Evolutionary conservation across 2,329 filamentous ascomycete genomes (phyloP), one percentile per base, ranked within the genome.

Genomic region (Aspergillus tubingensis): DNA sequence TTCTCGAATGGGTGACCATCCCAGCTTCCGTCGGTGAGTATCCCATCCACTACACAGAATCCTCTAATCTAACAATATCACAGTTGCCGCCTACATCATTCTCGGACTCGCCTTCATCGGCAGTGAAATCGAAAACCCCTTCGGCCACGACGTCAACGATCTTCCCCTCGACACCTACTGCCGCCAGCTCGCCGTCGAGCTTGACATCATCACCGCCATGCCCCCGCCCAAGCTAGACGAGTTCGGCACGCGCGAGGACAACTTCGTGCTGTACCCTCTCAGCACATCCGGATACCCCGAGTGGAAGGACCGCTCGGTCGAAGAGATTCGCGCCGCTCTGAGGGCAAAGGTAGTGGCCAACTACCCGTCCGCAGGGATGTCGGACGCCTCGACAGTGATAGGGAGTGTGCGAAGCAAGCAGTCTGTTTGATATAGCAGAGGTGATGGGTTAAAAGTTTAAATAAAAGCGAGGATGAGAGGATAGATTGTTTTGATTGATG

Each of bases 61-160:
- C 25, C 27, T 6, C 59, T 65, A 60, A 62, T 41, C 60, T 62
- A 44, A 58, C 19, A 17, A 32, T 3, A 21, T 23, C 6, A 23
- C 36, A 78, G 76, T 81, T 13, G 88, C 88, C 2, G 87, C 89
- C 3, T 94, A 94, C 76, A 94, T 95, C 67, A 94, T 95, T 72
- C 85, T 95, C 61, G 90, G 90, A 23, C 86, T 95, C 49, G 83
- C 86, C 3, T 82, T 85, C 64, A 94, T 94, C 68, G 91, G 91
- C 41, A 86, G 86, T 64, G 91, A 95, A 76, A 90, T 95, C 65
- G 91, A 95, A 75, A 92, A 95, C 70, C 91, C 91, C 5, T 95
- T 95, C 74, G 91, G 91, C 59, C 82, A 87, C 65, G 91, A 95
- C 64, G 91, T 93, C 67, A 95, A 95, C 71, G 91, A 95, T 75